Evolutionary conservation across 306 rosid genomes (phyloP), one percentile per base, ranked within the genome.

Genomic region (Gynostemma pentaphyllum): DNA sequence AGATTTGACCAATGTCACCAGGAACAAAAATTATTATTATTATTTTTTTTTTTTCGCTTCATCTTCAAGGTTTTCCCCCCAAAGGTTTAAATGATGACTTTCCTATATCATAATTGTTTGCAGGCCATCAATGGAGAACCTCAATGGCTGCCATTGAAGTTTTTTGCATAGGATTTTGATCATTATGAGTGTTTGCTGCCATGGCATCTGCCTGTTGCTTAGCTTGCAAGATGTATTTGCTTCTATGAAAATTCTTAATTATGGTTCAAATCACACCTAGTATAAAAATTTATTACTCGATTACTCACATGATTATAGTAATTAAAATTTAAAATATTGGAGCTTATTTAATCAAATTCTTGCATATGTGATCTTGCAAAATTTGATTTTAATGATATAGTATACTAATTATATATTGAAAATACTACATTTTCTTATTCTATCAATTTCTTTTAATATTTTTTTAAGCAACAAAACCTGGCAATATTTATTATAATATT

Each of bases 1-100:
- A 61, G 8, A 61, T 40, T 61, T 14, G 37, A 61, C 50, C 49
- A 61, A 61, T 61, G 66, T 61, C 66, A 60, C 65, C 36, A 22
- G 19, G 13, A 39, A 39, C 65, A 6, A 44, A 48, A 11, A 22
- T 48, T 23, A 3, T 9, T 0, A 21, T 49, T 23, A 52, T n/a
- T 1, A 12, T 15, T 51, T 52, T 7, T 5, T 24, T 14, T 23
- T 51, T 12, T 27, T 57, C 39, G 30, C 65, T 60, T 60, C 47
- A 21, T 22, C 48, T 60, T 60, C 19, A 60, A 21, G 47, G 36
- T 12, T 22, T 7, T 37, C 0, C 29, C 32, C 22, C 46, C 18
- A 37, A 60, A 22, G 46, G 13, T 39, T 16, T 60, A 37, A 60
- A 60, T 37, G 19, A 60, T 60, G 65, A 13, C 29, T 13, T 13